Evolutionary conservation across 208 protist species (phyloP).

Genomic region (Crithidia sp.): DNA sequence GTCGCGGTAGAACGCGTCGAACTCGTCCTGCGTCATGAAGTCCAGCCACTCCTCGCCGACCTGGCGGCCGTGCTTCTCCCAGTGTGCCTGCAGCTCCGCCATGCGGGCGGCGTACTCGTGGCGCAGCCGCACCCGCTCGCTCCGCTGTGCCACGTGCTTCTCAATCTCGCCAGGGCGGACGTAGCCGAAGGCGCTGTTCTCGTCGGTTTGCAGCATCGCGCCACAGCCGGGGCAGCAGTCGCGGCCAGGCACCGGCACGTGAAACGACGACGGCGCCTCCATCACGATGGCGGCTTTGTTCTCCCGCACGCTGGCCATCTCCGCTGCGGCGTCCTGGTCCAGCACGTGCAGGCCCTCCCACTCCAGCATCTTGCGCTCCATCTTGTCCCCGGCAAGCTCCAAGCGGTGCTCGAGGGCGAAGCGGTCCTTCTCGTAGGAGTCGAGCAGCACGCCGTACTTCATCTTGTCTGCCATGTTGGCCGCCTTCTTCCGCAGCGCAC

Average conservation of each 20-base stretch:
- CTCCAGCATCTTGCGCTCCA: conserved; percentile 87
- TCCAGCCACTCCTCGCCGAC: conserved; percentile 94
- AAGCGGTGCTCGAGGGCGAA: conserved; percentile 88
- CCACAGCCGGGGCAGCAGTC: conserved; percentile 90
- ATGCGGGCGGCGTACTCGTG: conserved; percentile 89
- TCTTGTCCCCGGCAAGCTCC: conserved; percentile 69
- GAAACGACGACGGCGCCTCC: conserved; percentile 64
- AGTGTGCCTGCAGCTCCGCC: conserved; percentile 89
- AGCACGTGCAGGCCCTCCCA: conserved; percentile 91
- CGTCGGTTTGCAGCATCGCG: conserved; percentile 80
- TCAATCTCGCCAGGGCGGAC: conserved; percentile 80
- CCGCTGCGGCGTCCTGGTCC: conserved; percentile 64
- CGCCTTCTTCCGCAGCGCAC: conserved; percentile 65
- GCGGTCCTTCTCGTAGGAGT: conserved; percentile 87
- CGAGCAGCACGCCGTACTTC: conserved; percentile 91
- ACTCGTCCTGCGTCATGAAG: conserved; percentile 95
- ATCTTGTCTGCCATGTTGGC: conserved; percentile 65
- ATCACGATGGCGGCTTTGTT: conserved; percentile 88
- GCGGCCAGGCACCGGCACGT: conserved; percentile 78
- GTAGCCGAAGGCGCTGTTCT: conserved; percentile 80
- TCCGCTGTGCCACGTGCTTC: conserved; percentile 64
- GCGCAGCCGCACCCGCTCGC: conserved; percentile 50
- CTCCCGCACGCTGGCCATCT: conserved; percentile 60
- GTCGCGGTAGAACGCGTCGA: conserved; percentile 89
- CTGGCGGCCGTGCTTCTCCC: conserved; percentile 88